A percentile compares a stretch with the other conserved stretches of the same genome.
phyloP scores from a whole-genome alignment of 345 rosid genomes.

The Eucalyptus fibrosa region DNA sequence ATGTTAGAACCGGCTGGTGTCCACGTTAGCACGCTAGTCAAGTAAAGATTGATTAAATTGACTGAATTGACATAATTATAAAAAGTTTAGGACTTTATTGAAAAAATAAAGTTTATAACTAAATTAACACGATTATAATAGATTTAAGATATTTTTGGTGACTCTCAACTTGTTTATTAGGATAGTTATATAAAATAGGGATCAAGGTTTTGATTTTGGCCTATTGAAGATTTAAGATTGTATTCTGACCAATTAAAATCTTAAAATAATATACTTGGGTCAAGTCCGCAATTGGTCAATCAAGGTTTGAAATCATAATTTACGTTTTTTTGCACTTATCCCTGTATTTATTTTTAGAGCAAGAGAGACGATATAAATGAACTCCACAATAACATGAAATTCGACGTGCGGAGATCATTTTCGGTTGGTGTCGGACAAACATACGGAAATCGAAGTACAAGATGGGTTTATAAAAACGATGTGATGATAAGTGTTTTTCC shows the following conservation, averaged over 20 bases:
- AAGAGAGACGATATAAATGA: background rate
- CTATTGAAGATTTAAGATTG: background rate
- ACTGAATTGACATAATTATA: fast-evolving
- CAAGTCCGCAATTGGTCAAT: background rate
- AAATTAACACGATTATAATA: too few species aligned
- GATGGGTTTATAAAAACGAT: background rate
- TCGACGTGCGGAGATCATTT: background rate
- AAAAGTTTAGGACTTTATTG: too few species aligned
- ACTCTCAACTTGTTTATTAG: background rate
- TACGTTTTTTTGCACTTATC: background rate
- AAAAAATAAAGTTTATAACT: too few species aligned
- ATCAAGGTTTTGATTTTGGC: background rate
- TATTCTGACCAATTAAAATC: background rate
- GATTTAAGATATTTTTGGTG: too few species aligned
- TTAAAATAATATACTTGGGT: background rate
- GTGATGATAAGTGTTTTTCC: background rate
- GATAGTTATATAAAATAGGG: background rate
- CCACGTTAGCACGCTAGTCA: too few species aligned
- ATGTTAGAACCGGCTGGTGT: too few species aligned
- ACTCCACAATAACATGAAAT: background rate
- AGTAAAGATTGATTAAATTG: too few species aligned
- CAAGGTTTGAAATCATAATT: background rate
- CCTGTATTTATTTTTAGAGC: background rate
- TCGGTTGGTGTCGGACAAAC: background rate
- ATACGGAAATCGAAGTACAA: background rate